Conservation (phyloP, 176 grass and related monocot species). For the Juncus inflexus region DNA sequence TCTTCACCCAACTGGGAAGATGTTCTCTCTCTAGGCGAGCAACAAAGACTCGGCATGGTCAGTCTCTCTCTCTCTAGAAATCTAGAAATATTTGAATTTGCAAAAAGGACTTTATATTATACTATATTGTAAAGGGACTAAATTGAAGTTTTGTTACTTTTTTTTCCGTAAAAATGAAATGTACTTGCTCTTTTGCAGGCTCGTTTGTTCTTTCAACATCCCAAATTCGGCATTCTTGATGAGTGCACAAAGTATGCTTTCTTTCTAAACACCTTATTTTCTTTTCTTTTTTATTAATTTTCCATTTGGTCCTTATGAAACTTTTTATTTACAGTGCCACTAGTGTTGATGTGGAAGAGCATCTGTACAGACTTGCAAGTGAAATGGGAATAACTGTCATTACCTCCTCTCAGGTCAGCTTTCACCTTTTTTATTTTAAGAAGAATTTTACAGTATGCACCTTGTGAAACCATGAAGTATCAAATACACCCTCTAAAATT, state of each 20-base stretch:
- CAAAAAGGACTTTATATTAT: too few species aligned
- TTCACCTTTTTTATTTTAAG: background rate
- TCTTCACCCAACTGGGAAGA: constrained; percentile 91
- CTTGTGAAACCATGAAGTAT: constrained; percentile 8
- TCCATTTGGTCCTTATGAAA: constrained; percentile 17
- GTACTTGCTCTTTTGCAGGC: constrained; percentile 44
- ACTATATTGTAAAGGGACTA: background rate
- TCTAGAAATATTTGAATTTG: too few species aligned
- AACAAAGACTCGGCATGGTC: constrained; percentile 97
- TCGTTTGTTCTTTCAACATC: constrained; percentile 87
- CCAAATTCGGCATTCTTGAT: constrained; percentile 86
- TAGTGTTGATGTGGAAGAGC: constrained; percentile 97
- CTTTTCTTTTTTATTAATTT: constrained; percentile 23
- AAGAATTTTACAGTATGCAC: background rate
- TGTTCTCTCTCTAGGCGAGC: constrained; percentile 83
- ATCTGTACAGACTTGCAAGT: constrained; percentile 82
- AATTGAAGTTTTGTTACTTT: background rate
- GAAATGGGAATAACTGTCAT: constrained; percentile 93
- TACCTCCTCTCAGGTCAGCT: constrained; percentile 78
- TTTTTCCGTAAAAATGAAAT: background rate
- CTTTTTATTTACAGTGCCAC: constrained; percentile 56
- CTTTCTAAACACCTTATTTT: background rate
- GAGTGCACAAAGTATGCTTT: constrained; percentile 82
- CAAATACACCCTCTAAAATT: background rate
- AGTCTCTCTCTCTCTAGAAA: constrained; percentile 16